A percentile compares a stretch with the other conserved stretches of the same genome.
These are phyloP conservation scores for Helotiales sp. DNA, from an alignment of 2,329 filamentous ascomycete genomes.

Conservation along the genomic window DNA sequence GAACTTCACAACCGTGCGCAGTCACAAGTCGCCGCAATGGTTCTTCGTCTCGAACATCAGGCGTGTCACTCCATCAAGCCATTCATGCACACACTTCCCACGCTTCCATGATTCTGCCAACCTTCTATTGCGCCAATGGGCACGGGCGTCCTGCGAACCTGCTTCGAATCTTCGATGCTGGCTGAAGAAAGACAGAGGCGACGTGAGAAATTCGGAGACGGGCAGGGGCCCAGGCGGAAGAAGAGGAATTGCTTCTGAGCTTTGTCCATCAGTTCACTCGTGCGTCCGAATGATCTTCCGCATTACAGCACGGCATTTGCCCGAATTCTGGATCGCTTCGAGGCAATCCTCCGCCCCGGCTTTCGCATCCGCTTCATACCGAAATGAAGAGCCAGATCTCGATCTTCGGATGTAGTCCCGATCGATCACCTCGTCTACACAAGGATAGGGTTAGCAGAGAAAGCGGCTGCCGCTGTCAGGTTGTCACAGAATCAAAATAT, in stretches of 20 bases:
- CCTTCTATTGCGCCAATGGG: neutral
- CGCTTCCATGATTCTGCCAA: neutral
- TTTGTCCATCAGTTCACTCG: constrained; percentile 17
- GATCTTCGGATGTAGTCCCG: neutral
- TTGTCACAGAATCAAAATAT: neutral
- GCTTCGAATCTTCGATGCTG: constrained; percentile 1
- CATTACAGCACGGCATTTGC: constrained; percentile 15
- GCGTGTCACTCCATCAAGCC: neutral
- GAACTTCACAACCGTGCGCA: neutral
- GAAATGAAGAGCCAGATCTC: neutral
- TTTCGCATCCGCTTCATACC: constrained; percentile 9
- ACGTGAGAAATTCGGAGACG: neutral
- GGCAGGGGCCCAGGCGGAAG: neutral
- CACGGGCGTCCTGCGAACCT: neutral
- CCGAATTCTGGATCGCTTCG: constrained; percentile 24
- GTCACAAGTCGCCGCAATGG: neutral
- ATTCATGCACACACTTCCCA: constrained; percentile 6
- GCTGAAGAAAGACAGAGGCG: neutral
- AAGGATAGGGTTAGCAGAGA: neutral
- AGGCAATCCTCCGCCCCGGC: constrained; percentile 10
- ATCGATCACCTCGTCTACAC: too few species aligned
- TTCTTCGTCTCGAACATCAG: neutral
- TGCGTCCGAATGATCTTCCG: constrained; percentile 27
- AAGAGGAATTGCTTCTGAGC: constrained; percentile 8
- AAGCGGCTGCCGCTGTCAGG: constrained; percentile 1